phyloP scores from a whole-genome alignment of 2,329 filamentous ascomycete species.

The Pyrenochaeta sp. region DNA sequence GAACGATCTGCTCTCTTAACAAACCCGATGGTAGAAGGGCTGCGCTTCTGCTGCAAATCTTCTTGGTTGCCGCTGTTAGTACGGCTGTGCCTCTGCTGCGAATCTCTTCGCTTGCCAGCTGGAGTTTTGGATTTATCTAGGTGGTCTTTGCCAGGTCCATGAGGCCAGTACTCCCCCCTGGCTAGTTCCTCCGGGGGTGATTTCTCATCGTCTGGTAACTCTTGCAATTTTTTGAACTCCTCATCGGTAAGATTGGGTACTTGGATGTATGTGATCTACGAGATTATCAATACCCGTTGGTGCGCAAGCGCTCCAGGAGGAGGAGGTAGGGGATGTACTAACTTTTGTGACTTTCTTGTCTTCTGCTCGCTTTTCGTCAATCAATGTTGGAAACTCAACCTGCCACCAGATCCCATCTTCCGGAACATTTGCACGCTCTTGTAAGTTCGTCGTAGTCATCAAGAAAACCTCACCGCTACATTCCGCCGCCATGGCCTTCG shows the following conservation, averaged over 20 bases:
- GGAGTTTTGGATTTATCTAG: conserved; percentile 1
- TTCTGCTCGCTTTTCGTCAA: conserved; percentile 7
- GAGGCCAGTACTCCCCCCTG: conserved; percentile 12
- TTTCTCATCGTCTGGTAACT: neutral
- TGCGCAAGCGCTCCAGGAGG: neutral
- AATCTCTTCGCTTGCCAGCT: neutral
- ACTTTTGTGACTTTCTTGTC: conserved; percentile 11
- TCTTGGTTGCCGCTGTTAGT: conserved; percentile 1
- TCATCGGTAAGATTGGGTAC: neutral
- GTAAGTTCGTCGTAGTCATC: conserved; percentile 7
- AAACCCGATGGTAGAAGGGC: conserved; percentile 6
- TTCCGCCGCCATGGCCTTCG: conserved; percentile 12
- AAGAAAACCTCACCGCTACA: conserved; percentile 12
- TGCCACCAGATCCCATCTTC: conserved; percentile 15
- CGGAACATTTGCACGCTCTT: conserved; percentile 1
- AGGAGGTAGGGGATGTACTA: conserved; percentile 1
- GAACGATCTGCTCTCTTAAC: conserved; percentile 7
- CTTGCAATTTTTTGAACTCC: conserved; percentile 1
- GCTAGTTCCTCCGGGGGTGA: neutral
- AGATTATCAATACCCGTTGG: neutral
- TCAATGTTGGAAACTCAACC: conserved; percentile 15
- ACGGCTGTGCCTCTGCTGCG: conserved; percentile 4
- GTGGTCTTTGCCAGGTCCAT: conserved; percentile 4
- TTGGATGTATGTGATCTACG: conserved; percentile 5
- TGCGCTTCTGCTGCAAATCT: conserved; percentile 2